Base-by-base conservation (phyloP, 108 stramenopile genomes). In the Aurantiochytrium sp. region DNA sequence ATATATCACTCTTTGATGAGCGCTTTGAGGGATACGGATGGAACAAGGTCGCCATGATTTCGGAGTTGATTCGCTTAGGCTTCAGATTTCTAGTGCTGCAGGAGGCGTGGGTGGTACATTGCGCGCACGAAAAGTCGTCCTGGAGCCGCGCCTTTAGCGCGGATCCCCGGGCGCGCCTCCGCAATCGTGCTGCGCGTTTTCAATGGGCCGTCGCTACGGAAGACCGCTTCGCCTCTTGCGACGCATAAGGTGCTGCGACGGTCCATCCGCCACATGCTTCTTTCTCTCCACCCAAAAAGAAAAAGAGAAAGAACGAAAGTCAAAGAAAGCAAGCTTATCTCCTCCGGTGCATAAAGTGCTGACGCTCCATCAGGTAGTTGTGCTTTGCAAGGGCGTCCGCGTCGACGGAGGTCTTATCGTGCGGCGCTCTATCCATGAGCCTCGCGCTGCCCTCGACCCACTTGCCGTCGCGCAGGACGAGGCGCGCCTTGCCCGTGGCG, bases 271-370 rank as follows among this genome's bases (percentile, higher is more conserved):
- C 35, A 35, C 35, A 35, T 2, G 35, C 35, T 35, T 35, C 35
- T 35, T 35, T 35, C 35, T 35, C 1, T 35, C 35, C 35, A 35
- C 35, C 1, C 1, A 35, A 35, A 35, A 35, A 35, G 35, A 35
- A 35, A 35, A 35, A 35, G 35, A 1, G 35, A 35, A 35, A 35
- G 2, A 35, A 35, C 2, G 35, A 35, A 35, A 35, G 35, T 35
- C 35, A 0, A 35, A 35, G 35, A 35, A 35, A 18, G 42, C 12
- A 6, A 69, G 0, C 42, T 69, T 12, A 28, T 18, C 42, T 42
- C 64, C 42, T 83, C 19, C 76, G 76, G 4, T 83, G 76, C 76
- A 83, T 83, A 53, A 83, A 83, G 76, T 83, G 76, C 76, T 83
- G 76, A 12, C 76, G 76, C 23, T 83, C 76, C 76, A 83, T 47